Evolutionary conservation across 768 basidiomycete species (phyloP), one percentile per base, ranked within the genome.

Genomic region (Termitomyces sp.): DNA sequence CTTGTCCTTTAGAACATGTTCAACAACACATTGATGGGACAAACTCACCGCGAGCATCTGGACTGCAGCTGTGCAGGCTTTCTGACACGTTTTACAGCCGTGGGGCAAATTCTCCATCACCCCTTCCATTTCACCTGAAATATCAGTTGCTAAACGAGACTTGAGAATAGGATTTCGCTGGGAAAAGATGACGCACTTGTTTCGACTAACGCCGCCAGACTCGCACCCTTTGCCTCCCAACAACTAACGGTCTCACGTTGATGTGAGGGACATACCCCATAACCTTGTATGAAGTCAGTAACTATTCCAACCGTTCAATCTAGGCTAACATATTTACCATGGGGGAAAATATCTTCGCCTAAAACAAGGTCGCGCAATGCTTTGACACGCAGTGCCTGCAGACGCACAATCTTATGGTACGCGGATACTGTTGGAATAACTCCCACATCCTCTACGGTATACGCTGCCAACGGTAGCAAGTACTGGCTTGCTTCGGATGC

Each of bases 321-420:
- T 20, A 33, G 10, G 32, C 10, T 29, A 50, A 48, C 9, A 15
- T 38, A 61, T 66, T 56, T 51, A 76, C 86, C 85, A 66, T 86
- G 83, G 18, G 88, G 88, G 62, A 89, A 90, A 42, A 89, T 74
- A 32, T 84, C 80, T 62, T 88, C 85, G 20, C 70, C 73, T 36
- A 82, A 63, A 16, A 88, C 64, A 6, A 83, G 68, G 25, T 76
- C 73, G 43, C 78, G 76, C 45, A 89, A 65, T 23, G 73, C 70
- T 63, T 77, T 75, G 32, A 82, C 75, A 48, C 88, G 80, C 54
- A 76, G 68, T 50, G 76, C 74, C 57, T 89, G 88, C 53, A 90
- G 68, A 27, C 73, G 76, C 42, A 83, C 73, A 25, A 90, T 70
- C 56, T 79, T 74, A 61, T 90, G 88, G 61, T 87, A 87, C 12